Evolutionary conservation across 179 eudicot genomes (phyloP), one percentile per base, ranked within the genome.

Genomic region (Silene noctiflora): DNA sequence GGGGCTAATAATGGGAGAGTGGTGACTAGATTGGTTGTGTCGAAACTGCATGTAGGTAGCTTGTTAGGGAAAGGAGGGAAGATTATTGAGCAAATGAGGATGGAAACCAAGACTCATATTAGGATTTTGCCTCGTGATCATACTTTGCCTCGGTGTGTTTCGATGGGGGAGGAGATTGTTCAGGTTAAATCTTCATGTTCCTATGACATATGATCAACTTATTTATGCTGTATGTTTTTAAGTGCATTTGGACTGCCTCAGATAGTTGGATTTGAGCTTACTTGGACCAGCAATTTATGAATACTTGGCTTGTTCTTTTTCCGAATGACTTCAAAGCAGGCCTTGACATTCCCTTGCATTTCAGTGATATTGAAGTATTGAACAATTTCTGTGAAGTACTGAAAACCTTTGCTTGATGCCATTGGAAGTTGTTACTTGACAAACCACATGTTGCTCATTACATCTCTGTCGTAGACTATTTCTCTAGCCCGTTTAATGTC

Each of bases 71-170:
- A 95, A 78, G 97, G 96, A 14, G 99, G 99, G 81, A 93, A 86
- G 89, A 95, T 95, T 56, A 93, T 95, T 81, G 97, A 93, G 90
- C 97, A 93, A 69, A 93, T 93, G 96, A 91, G 96, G 86, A 83
- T 88, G 33, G 97, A 93, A 76, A 95, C 99, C 48, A 95, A 89
- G 87, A 95, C 97, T 4, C 97, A 93, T 44, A 95, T 95, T 82
- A 86, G 97, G 89, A 78, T 95, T 88, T 80, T 95, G 25, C 97
- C 97, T 9, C 88, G 98, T 25, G 97, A 95, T 82, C 91, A 93
- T 82, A 85, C 81, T 19, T 83, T 87, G 75, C 99, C 99, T 55
- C 90, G 97, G 7, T 93, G 99, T 84, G 92, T 95, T 27, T 75
- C 91, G 0, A 84, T 87, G 85, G 88, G 95, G 19, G 99, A 93